Percentiles rank a stretch among this genome's conserved stretches.
Evolutionary conservation across 2,329 filamentous ascomycete genomes (phyloP).

Genomic region (Epichloe gansuensis): DNA sequence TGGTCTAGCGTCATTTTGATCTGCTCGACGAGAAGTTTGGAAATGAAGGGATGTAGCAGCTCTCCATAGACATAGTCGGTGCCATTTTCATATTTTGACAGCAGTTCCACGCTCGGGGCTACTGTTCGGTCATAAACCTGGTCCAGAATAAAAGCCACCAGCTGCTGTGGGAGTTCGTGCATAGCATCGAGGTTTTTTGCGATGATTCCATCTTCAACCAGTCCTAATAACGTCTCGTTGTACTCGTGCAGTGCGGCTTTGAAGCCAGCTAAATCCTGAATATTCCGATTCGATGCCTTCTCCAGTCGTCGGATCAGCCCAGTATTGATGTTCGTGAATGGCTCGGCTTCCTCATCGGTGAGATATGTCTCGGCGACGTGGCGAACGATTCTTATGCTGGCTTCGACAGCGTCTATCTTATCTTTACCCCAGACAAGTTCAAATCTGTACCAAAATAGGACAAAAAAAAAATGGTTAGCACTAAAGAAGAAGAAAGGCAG

Average conservation of each 20-base stretch:
- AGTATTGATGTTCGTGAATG: constrained; percentile 57
- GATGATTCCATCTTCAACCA: constrained; percentile 59
- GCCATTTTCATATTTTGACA: constrained; percentile 78
- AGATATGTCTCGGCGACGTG: constrained; percentile 67
- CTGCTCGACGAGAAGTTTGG: constrained; percentile 64
- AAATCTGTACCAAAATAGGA: constrained; percentile 16
- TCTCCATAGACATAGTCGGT: constrained; percentile 94
- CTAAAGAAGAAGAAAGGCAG: background rate
- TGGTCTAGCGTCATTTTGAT: constrained; percentile 68
- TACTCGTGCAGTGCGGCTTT: constrained; percentile 60
- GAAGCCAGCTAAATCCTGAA: constrained; percentile 54
- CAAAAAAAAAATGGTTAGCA: background rate
- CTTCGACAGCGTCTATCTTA: constrained; percentile 62
- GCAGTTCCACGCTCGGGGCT: constrained; percentile 70
- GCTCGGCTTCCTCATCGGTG: constrained; percentile 51
- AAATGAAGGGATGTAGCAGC: constrained; percentile 71
- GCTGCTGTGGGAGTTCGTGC: constrained; percentile 55
- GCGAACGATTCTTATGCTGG: constrained; percentile 57
- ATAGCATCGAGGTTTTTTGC: constrained; percentile 56
- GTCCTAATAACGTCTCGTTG: constrained; percentile 54
- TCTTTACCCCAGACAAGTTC: constrained; percentile 69
- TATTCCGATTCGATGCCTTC: constrained; percentile 56
- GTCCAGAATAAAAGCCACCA: constrained; percentile 68
- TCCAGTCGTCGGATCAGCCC: constrained; percentile 69
- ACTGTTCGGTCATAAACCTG: constrained; percentile 91